Percentiles rank a stretch among this genome's conserved stretches.
Conservation (phyloP, 305 asterid genomes). For the Solanum chacoense region DNA sequence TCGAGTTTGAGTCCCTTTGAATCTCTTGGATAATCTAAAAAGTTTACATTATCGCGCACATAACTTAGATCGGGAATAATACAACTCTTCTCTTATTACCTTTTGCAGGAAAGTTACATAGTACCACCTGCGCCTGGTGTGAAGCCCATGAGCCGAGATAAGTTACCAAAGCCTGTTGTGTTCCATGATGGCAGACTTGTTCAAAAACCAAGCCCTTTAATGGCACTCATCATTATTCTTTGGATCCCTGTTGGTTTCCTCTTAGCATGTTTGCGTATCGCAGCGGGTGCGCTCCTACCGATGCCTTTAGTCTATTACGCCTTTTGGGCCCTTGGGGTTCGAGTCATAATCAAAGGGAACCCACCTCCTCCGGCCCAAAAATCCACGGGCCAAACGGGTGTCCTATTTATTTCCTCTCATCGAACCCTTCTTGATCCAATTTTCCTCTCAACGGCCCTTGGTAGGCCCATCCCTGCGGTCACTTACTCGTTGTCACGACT, state of each 20-base stretch:
- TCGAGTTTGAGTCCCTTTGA: too few relatives aligned
- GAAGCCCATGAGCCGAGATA: conserved; percentile 30
- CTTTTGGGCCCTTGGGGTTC: conserved; percentile 28
- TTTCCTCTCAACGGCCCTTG: conserved; percentile 42
- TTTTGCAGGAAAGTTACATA: conserved; percentile 37
- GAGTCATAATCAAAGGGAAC: conserved; percentile 21
- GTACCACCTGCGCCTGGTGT: conserved; percentile 14
- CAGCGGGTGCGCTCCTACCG: conserved; percentile 42
- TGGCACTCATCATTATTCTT: conserved; percentile 28
- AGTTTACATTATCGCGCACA: neutral
- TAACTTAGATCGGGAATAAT: neutral
- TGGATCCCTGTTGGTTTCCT: conserved; percentile 55
- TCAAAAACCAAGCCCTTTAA: conserved; percentile 36
- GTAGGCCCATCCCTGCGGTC: conserved; percentile 51
- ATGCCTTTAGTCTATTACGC: conserved; percentile 37
- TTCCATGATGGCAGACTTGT: conserved; percentile 73
- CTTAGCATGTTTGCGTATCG: conserved; percentile 37
- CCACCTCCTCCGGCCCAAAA: conserved; percentile 27
- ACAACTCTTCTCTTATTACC: neutral
- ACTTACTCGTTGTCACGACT: conserved; percentile 40
- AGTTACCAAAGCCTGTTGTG: conserved; percentile 45
- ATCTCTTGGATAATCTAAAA: neutral
- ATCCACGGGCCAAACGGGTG: conserved; percentile 24
- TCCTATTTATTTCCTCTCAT: conserved; percentile 51
- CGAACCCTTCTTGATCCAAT: conserved; percentile 57